These are phyloP conservation scores for Globisporangium echinulatum DNA, from an alignment of 352 stramenopile species.

Conservation along the genomic window DNA sequence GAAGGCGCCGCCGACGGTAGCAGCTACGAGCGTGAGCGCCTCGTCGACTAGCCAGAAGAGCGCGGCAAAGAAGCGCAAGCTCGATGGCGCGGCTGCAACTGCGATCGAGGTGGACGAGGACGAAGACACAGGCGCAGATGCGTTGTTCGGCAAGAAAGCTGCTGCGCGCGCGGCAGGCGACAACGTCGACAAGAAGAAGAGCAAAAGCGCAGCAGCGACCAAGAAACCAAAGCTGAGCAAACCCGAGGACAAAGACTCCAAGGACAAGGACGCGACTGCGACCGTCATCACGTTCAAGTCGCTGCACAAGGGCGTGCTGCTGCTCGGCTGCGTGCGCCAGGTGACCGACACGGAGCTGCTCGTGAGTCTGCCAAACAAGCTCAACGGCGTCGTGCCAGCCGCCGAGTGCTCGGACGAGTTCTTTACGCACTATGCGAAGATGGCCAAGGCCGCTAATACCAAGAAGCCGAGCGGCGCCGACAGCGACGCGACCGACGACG, in stretches of 20 bases:
- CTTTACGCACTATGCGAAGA: constrained; percentile 21
- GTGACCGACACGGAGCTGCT: constrained; percentile 80
- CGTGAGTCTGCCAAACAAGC: constrained; percentile 90
- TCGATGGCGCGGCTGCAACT: constrained; percentile 18
- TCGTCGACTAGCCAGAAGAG: constrained; percentile 5
- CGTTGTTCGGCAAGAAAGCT: constrained; percentile 78
- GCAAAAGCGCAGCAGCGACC: constrained; percentile 10
- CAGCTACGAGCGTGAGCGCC: constrained; percentile 2
- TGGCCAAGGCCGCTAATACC: constrained; percentile 21
- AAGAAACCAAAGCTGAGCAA: constrained; percentile 25
- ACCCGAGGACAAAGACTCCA: constrained; percentile 1
- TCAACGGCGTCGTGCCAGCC: constrained; percentile 87
- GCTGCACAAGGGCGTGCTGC: constrained; percentile 53
- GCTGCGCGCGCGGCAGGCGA: constrained; percentile 17
- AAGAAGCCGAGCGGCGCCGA: constrained; percentile 14
- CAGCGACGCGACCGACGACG: constrained; percentile 14
- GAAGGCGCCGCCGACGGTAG: constrained; percentile 22
- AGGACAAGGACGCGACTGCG: constrained; percentile 26
- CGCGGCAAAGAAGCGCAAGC: constrained; percentile 41
- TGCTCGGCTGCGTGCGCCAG: constrained; percentile 89
- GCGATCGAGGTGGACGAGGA: constrained; percentile 21
- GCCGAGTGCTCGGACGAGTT: constrained; percentile 82
- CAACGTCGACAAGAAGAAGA: constrained; percentile 16
- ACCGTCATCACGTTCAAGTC: constrained; percentile 60
- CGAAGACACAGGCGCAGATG: constrained; percentile 29